Percentiles rank a stretch among this genome's conserved stretches.
These are phyloP conservation scores for Xylariaceae sp. DNA, from an alignment of 2,329 filamentous ascomycete genomes.

Conservation along the genomic window DNA sequence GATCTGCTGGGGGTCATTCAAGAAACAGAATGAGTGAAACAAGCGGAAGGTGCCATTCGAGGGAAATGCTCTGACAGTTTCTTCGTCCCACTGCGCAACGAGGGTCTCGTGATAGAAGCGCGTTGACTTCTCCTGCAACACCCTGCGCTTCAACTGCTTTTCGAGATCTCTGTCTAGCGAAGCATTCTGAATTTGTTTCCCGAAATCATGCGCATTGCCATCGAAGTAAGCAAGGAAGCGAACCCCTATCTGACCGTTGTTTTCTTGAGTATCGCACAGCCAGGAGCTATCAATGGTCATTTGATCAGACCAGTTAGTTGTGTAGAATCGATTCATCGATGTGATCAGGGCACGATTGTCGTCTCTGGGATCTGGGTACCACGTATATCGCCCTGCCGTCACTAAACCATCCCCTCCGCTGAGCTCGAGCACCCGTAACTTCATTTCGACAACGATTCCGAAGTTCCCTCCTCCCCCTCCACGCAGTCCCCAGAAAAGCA, in stretches of 20 bases:
- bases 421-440: slow-evolving; percentile 24
- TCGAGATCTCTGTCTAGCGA: slow-evolving; percentile 8
- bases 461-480: slow-evolving; percentile 42
- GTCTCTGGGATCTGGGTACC: slow-evolving; percentile 12
- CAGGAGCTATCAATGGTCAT: slow-evolving; percentile 31
- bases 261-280: slow-evolving; percentile 15
- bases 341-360: slow-evolving; percentile 13
- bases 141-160: slow-evolving; percentile 24
- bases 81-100: slow-evolving; percentile 29
- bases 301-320: slow-evolving; percentile 22
- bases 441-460: slow-evolving; percentile 36
- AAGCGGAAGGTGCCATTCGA: slow-evolving; percentile 24
- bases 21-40: slow-evolving; percentile 27
- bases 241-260: background rate
- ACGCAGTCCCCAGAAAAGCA: slow-evolving; percentile 39
- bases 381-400: slow-evolving; percentile 27
- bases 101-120: slow-evolving; percentile 31
- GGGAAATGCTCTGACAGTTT: slow-evolving; percentile 24
- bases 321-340: slow-evolving; percentile 29
- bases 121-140: slow-evolving; percentile 18
- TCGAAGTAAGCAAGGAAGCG: slow-evolving; percentile 20
- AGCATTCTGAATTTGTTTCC: slow-evolving; percentile 12
- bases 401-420: slow-evolving; percentile 7
- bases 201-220: slow-evolving; percentile 15
- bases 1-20: slow-evolving; percentile 8